Evolutionary conservation across 345 rosid genomes (phyloP).

Genomic region (Bruguiera sexangula): DNA sequence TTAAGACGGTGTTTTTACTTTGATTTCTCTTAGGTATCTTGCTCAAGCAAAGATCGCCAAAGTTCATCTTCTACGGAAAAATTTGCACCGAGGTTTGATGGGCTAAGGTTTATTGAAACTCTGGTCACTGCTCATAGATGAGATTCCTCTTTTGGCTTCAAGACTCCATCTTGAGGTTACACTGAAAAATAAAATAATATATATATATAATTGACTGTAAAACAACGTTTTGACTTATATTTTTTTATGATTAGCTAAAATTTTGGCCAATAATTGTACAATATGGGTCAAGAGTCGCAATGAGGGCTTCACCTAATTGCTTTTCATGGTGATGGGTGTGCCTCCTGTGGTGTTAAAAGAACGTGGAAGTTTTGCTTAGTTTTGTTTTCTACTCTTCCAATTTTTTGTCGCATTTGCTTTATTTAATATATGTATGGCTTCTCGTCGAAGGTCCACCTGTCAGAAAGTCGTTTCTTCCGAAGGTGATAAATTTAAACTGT

Average conservation of each 20-base stretch:
- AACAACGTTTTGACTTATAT: constrained; percentile 5
- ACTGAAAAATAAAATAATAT: too few species aligned
- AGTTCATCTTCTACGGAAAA: constrained; percentile 17
- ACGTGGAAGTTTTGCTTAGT: neutral
- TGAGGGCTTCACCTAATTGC: neutral
- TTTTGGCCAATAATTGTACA: neutral
- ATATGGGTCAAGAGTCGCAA: neutral
- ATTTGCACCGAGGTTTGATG: constrained; percentile 34
- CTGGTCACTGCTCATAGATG: constrained; percentile 33
- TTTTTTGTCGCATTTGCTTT: neutral
- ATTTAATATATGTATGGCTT: too few species aligned
- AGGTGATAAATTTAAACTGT: neutral
- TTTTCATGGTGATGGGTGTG: neutral
- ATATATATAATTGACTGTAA: too few species aligned
- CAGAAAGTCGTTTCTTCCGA: neutral
- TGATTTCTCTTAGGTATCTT: constrained; percentile 4
- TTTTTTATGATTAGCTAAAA: neutral
- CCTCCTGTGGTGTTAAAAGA: neutral
- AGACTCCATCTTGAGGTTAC: too few species aligned
- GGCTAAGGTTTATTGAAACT: constrained; percentile 33
- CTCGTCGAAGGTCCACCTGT: neutral
- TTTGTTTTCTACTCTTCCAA: neutral
- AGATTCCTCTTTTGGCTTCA: neutral
- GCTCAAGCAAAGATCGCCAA: constrained; percentile 11
- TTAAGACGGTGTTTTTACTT: too few species aligned